Base-by-base conservation (phyloP, 176 grass and related monocot species). In the Ananas comosus region DNA sequence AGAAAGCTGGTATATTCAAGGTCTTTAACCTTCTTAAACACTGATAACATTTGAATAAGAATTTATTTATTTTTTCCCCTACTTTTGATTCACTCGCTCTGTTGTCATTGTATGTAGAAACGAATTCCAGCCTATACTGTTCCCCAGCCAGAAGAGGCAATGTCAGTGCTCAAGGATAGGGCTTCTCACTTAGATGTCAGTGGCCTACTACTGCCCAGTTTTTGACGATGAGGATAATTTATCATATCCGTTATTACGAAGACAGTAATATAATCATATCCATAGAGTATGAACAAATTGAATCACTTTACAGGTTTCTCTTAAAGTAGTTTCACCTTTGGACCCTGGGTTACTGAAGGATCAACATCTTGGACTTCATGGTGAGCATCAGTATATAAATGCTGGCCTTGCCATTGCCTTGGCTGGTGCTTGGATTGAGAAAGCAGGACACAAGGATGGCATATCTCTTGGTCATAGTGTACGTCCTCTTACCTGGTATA, bases 1-100 rank as follows among this genome's bases (percentile, higher is more conserved):
- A 91, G 87, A 99, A 91, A 73, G 80, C 85, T 83, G 87, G 82
- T n/a, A 91, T 99, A 78, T 90, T 83, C 52, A 91, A 90, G 87
- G 82, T 93, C 50, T 71, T 57, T 74, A 18, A n/a, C 81, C n/a
- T 16, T 61, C 17, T 10, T 21, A 19, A 18, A 19, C 16, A 61
- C 3, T 10, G 6, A 61, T 56, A 33, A 12, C 5, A 68, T 1
- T 21, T 10, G 28, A 9, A 19, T n/a, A 18, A 61, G 56, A 16
- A 9, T 18, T 61, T 16, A 9, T 61, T 59, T 23, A 23, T 23
- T 23, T 23, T 61, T 18, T 18, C 22, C 5, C 1, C 4, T 18
- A 42, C 33, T 18, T 18, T 21, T 7, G n/a, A 61, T 61, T 61
- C 21, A 9, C n/a, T 42, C 18, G 47, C 80, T 49, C 3, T 14